Evolutionary conservation across 352 stramenopile species (phyloP), one percentile per base, ranked within the genome.

Genomic region (Globisporangium paddicum): DNA sequence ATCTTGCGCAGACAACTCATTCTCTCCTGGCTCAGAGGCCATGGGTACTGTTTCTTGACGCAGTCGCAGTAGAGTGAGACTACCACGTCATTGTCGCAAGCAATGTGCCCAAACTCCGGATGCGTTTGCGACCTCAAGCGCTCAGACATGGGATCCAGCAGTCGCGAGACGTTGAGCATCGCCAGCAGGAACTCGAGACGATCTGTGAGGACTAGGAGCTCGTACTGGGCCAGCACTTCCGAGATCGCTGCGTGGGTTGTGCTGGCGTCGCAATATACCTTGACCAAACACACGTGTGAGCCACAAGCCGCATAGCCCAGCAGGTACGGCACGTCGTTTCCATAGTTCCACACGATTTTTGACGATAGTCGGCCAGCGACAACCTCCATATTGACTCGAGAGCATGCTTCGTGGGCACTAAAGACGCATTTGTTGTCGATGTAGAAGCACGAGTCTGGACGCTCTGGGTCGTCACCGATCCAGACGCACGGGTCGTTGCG

Each of bases 141-240:
- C 30, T 37, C 16, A 11, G 21, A 11, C 8, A 32, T 44, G 23
- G 32, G 34, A 18, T 5, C 6, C 18, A 55, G 34, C n/a, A 55
- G 14, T 0, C 18, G 30, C 0, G 48, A 28, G 30, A 55, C 0
- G 48, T 55, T 55, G 23, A 55, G 19, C 2, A 55, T 21, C 48
- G 48, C 48, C 10, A 55, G 48, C 48, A 55, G 34, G 8, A 55
- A 21, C 48, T 25, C 34, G n/a, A 55, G 48, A 6, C 48, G 26
- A 5, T 30, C 13, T 4, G 40, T 3, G 48, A 55, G 48, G 11
- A 21, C 8, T 6, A n/a, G 11, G 23, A 55, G 7, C 3, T 14
- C 48, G 30, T 28, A 55, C 14, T 23, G 23, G 2, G 18, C 28
- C 3, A 55, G 2, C 6, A 55, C 28, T 30, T 55, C 14, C 16